Conservation (phyloP, 164 flowering plant genomes). For the Vitis labrusca region DNA sequence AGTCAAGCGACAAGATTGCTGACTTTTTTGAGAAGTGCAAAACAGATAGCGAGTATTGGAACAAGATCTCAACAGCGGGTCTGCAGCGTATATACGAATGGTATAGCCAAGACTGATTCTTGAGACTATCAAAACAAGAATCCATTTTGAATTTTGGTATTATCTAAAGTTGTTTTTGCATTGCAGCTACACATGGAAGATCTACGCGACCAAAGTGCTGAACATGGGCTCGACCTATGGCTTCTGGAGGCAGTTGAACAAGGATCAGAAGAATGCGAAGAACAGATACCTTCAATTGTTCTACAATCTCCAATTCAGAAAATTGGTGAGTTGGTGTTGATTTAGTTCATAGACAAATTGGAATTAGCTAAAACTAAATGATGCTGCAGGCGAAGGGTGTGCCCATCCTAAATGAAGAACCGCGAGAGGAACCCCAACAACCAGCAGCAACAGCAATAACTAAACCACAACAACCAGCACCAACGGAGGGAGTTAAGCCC, state of each 20-base stretch:
- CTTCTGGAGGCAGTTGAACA: slow-evolving; percentile 80
- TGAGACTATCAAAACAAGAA: background rate
- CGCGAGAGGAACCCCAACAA: slow-evolving; percentile 23
- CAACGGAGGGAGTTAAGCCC: background rate
- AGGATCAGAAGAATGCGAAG: slow-evolving; percentile 73
- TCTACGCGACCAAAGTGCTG: slow-evolving; percentile 83
- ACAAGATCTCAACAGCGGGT: slow-evolving; percentile 55
- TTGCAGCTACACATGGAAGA: slow-evolving; percentile 97
- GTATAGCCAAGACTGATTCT: slow-evolving; percentile 29
- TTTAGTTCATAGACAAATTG: background rate
- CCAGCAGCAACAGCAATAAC: slow-evolving; percentile 15
- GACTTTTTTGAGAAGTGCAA: slow-evolving; percentile 87
- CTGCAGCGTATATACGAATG: slow-evolving; percentile 79
- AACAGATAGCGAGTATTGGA: slow-evolving; percentile 63
- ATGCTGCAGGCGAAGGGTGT: slow-evolving; percentile 52
- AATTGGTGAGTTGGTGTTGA: slow-evolving; percentile 50
- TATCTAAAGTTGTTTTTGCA: background rate
- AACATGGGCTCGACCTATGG: slow-evolving; percentile 86
- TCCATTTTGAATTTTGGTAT: background rate
- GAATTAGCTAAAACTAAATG: background rate
- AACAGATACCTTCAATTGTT: slow-evolving; percentile 78
- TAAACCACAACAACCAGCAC: slow-evolving; percentile 4
- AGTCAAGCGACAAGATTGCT: slow-evolving; percentile 76
- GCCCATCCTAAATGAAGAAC: slow-evolving; percentile 32
- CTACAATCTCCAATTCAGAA: slow-evolving; percentile 74